These are phyloP conservation scores for Trichoderma polysporum DNA, from an alignment of 2,329 filamentous ascomycete genomes.

Conservation along the genomic window DNA sequence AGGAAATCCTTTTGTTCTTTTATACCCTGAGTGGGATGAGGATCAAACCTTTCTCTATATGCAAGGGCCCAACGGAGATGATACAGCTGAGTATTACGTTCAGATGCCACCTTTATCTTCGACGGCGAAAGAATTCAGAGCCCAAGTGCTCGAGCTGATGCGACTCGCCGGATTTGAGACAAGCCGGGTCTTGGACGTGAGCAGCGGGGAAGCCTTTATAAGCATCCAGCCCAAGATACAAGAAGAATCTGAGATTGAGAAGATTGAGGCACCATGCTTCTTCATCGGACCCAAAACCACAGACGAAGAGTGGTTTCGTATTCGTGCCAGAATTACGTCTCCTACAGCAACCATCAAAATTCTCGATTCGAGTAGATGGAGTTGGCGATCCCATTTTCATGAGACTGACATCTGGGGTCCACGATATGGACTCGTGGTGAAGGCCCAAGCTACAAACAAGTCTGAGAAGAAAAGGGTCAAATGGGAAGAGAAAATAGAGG, in stretches of 20 bases:
- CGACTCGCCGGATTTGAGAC: not conserved
- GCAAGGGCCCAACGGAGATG: not conserved
- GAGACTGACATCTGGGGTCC: slow-evolving; percentile 29
- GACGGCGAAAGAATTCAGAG: not conserved
- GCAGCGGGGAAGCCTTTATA: not conserved
- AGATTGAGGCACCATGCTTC: slow-evolving; percentile 20
- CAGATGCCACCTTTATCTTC: slow-evolving; percentile 15
- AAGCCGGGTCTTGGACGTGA: not conserved
- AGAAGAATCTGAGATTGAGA: not conserved
- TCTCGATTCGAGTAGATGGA: not conserved
- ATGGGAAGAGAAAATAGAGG: not conserved
- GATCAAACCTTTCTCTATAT: not conserved
- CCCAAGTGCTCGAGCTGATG: slow-evolving; percentile 14
- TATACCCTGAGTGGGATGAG: slow-evolving; percentile 15
- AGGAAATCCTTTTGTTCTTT: not conserved
- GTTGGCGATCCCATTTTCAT: slow-evolving; percentile 26
- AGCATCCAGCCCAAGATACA: slow-evolving; percentile 23
- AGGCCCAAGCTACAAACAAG: not conserved
- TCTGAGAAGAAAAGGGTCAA: not conserved
- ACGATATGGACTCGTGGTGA: slow-evolving; percentile 13
- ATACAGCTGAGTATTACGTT: not conserved
- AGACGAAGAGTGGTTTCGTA: slow-evolving; percentile 27
- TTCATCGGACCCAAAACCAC: slow-evolving; percentile 24
- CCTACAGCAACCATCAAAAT: slow-evolving; percentile 20
- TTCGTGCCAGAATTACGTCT: slow-evolving; percentile 27